Evolutionary conservation across 306 rosid species (phyloP).

Genomic region (Casuarina cunninghamiana): DNA sequence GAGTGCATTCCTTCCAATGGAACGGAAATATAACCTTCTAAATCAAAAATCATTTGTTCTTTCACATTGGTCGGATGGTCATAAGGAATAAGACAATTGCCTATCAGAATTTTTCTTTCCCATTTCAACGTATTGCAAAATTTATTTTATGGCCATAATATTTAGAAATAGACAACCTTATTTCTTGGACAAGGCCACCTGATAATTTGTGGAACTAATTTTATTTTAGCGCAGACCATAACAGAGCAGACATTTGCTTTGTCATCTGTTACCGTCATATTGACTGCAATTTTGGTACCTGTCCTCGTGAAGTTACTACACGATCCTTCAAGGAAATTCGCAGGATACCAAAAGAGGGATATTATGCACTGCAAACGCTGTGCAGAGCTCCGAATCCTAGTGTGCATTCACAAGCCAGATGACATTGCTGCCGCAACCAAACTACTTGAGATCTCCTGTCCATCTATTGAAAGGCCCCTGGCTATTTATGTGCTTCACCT

Average conservation of each 20-base stretch:
- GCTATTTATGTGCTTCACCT: conserved; percentile 46
- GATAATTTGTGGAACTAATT: not conserved
- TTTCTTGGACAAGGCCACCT: not conserved
- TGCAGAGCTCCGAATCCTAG: conserved; percentile 35
- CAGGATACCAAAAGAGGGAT: conserved; percentile 47
- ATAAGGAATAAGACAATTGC: not conserved
- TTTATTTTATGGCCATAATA: not conserved
- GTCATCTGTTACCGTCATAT: conserved; percentile 19
- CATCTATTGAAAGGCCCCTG: conserved; percentile 38
- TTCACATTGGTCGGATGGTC: not conserved
- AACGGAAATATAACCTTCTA: not conserved
- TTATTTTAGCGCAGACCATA: conserved; percentile 30
- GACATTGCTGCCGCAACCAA: conserved; percentile 35
- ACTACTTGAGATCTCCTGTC: conserved; percentile 39
- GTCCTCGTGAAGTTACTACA: conserved; percentile 37
- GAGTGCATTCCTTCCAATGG: not conserved
- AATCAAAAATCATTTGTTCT: not conserved
- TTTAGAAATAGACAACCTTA: not conserved
- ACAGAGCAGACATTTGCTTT: not conserved
- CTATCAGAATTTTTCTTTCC: no score
- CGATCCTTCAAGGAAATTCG: conserved; percentile 56
- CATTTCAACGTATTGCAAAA: not conserved
- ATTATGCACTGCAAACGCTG: conserved; percentile 26
- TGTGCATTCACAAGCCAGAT: conserved; percentile 40
- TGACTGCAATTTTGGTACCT: conserved; percentile 35